phyloP scores from a whole-genome alignment of 2,329 filamentous ascomycete genomes.

The Sarocladium brachiariae region DNA sequence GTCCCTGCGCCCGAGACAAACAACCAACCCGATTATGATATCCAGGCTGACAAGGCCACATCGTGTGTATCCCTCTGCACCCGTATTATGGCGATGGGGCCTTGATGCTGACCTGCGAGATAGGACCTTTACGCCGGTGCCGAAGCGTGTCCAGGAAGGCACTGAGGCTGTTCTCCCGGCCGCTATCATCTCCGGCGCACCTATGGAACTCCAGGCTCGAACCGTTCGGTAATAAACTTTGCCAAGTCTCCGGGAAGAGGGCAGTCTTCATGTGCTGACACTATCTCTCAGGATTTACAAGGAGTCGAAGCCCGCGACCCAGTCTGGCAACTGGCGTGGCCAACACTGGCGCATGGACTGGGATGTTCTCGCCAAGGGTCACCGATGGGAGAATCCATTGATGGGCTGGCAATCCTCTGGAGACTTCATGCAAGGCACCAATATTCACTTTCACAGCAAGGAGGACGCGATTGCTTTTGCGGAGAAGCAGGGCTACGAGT shows the following conservation, averaged over 20 bases:
- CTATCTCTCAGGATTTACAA: constrained; percentile 72
- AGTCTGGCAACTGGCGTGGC: constrained; percentile 81
- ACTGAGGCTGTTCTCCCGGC: constrained; percentile 78
- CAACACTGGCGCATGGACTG: constrained; percentile 97
- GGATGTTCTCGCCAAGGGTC: constrained; percentile 86
- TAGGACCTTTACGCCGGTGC: constrained; percentile 86
- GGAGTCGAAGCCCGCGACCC: constrained; percentile 88
- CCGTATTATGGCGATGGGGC: background rate
- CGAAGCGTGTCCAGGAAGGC: constrained; percentile 83
- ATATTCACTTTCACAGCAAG: constrained; percentile 84
- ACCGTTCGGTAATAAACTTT: constrained; percentile 69
- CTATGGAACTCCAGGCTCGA: constrained; percentile 86
- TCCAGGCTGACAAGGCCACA: constrained; percentile 77
- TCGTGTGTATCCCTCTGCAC: constrained; percentile 53
- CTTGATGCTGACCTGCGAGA: constrained; percentile 11
- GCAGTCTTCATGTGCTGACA: background rate
- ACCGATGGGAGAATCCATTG: constrained; percentile 96
- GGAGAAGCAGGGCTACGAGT: constrained; percentile 98
- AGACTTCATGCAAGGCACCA: constrained; percentile 90
- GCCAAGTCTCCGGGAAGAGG: background rate
- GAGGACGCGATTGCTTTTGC: constrained; percentile 93
- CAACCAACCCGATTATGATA: constrained; percentile 76
- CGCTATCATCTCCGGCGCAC: constrained; percentile 83
- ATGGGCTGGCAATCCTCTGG: constrained; percentile 98
- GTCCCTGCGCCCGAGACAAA: constrained; percentile 32